Base-by-base conservation (phyloP, 2,329 filamentous ascomycete genomes). In the Aspergillus sp. region DNA sequence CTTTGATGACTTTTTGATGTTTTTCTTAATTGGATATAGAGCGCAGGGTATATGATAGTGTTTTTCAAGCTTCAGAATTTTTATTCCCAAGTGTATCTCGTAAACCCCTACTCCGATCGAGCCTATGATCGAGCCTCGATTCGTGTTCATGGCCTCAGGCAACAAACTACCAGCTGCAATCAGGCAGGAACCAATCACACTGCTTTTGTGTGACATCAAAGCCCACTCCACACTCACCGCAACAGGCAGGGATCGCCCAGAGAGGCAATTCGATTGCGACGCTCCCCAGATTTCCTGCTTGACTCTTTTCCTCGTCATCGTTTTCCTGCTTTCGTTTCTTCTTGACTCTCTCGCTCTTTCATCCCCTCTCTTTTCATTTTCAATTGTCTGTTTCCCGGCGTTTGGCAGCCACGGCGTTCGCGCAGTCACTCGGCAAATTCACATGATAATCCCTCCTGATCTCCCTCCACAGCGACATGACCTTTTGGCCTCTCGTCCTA, bases 371-470 rank as follows among this genome's bases (percentile, higher is more conserved):
- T 25, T 23, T 48, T 23, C 1, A 23, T 28, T 23, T 11, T 15
- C 23, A 28, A 13, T 48, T 52, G n/a, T 34, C 28, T 19, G 6
- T 17, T 52, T 52, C 30, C 11, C 13, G 9, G 30, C 19, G 47
- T 31, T 46, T 31, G 38, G 13, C 47, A 41, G 34, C 34, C 22
- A 30, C 19, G 13, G 43, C 22, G 13, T 31, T 31, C 23, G 11
- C 11, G 25, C 25, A 48, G 19, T 47, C 53, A 34, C 53, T 54
- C 22, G 30, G 15, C 23, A 15, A 19, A 15, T 46, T 54, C 59
- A 57, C 43, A 56, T 57, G 54, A 52, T 57, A 38, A 7, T 46
- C 48, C 51, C 54, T 43, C 50, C 61, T 56, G 57, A 61, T 59
- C 43, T 28, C 22, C 17, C 15, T 46, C 25, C 3, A 53, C 4